Conservation (phyloP, 805 yeast genomes). For the Sugiyamaella qingdaonensis region DNA sequence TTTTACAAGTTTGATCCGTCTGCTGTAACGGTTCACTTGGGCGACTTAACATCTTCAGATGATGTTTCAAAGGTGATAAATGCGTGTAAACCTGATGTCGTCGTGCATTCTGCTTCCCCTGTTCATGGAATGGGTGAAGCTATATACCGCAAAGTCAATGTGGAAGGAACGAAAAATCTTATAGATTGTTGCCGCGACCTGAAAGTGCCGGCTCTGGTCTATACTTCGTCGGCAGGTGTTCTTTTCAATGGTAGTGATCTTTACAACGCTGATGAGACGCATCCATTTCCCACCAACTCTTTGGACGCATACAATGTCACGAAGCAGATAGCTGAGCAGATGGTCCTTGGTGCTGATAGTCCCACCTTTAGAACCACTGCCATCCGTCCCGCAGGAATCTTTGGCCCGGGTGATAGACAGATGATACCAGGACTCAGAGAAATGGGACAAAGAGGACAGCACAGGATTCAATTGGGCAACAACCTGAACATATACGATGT, state of each 20-base stretch:
- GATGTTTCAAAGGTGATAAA: slow-evolving; percentile 65
- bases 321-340: slow-evolving; percentile 83
- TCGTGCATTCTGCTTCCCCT: slow-evolving; percentile 97
- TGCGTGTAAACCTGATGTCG: slow-evolving; percentile 58
- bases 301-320: slow-evolving; percentile 98
- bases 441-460: slow-evolving; percentile 79
- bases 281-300: slow-evolving; percentile 87
- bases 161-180: slow-evolving; percentile 78
- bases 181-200: slow-evolving; percentile 55
- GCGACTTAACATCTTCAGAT: slow-evolving; percentile 73
- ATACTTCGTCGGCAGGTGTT: slow-evolving; percentile 97
- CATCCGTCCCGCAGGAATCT: slow-evolving; percentile 94
- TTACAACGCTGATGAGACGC: slow-evolving; percentile 85
- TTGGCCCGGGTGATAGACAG: slow-evolving; percentile 98
- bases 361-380: slow-evolving; percentile 71
- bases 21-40: slow-evolving; percentile 60
- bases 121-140: slow-evolving; percentile 82
- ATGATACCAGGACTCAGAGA: slow-evolving; percentile 86
- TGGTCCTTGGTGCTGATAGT: slow-evolving; percentile 71
- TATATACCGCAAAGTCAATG: slow-evolving; percentile 84
- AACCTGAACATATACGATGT: slow-evolving; percentile 92
- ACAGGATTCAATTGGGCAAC: slow-evolving; percentile 90
- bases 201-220: slow-evolving; percentile 60
- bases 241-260: slow-evolving; percentile 93
- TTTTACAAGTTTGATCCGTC: slow-evolving; percentile 64